Evolutionary conservation across 768 basidiomycete species (phyloP).

Genomic region (Boletus barrowsii): DNA sequence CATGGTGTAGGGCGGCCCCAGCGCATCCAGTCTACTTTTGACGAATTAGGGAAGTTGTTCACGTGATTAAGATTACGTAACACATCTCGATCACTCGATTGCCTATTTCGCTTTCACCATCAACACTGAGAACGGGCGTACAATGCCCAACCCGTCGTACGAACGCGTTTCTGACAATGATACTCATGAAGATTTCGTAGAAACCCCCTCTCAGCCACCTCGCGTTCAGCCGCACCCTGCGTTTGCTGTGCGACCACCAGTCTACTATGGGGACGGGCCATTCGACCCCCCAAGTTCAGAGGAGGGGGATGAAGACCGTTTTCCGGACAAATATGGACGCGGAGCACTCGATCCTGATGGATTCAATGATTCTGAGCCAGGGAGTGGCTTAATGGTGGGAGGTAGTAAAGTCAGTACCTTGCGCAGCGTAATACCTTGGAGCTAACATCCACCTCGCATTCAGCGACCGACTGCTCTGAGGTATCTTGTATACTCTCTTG

Average conservation of each 20-base stretch:
- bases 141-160: slow-evolving; percentile 31
- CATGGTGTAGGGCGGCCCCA: slow-evolving; percentile 21
- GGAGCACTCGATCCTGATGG: neutral
- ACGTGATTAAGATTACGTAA: slow-evolving; percentile 20
- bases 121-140: slow-evolving; percentile 2
- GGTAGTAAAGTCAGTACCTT: slow-evolving; percentile 33
- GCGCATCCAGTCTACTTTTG: no score
- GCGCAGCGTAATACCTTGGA: neutral
- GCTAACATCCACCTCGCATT: slow-evolving; percentile 5
- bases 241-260: slow-evolving; percentile 26
- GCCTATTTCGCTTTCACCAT: slow-evolving; percentile 4
- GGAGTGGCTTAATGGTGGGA: slow-evolving; percentile 34
- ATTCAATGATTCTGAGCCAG: slow-evolving; percentile 26
- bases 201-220: slow-evolving; percentile 4
- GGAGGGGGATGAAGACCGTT: slow-evolving; percentile 52
- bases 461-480: slow-evolving; percentile 55
- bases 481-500: slow-evolving; percentile 60
- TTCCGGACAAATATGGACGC: slow-evolving; percentile 46
- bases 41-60: neutral
- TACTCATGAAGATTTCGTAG: slow-evolving; percentile 18
- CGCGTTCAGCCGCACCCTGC: slow-evolving; percentile 6
- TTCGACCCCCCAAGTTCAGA: slow-evolving; percentile 82
- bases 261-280: slow-evolving; percentile 73
- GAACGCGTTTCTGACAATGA: slow-evolving; percentile 29
- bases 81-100: slow-evolving; percentile 5